A percentile compares a stretch with the other conserved stretches of the same genome.
These are phyloP conservation scores for Blastobotrys illinoisensis DNA, from an alignment of 1,139 yeast species.

Conservation along the genomic window DNA sequence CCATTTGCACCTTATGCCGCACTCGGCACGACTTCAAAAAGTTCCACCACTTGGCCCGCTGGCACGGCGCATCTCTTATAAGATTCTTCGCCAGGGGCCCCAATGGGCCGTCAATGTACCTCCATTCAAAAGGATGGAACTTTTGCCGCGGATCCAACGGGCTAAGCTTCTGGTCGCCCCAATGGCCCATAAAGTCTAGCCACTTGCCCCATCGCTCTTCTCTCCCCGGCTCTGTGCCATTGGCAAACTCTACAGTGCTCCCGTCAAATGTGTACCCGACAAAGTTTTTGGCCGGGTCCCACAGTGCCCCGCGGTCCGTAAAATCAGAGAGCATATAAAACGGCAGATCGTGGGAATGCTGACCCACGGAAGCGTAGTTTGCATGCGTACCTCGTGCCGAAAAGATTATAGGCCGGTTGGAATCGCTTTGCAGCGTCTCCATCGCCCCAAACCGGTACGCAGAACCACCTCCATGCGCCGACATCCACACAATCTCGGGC, in stretches of 20 bases:
- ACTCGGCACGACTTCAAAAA: conserved; percentile 69
- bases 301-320: conserved; percentile 88
- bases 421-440: conserved; percentile 53
- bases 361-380: conserved; percentile 92
- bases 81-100: conserved; percentile 85
- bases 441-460: conserved; percentile 73
- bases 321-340: conserved; percentile 86
- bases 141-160: conserved; percentile 70
- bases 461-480: conserved; percentile 97
- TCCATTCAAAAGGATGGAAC: conserved; percentile 86
- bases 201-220: conserved; percentile 68
- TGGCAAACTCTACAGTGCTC: conserved; percentile 35
- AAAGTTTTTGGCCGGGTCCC: conserved; percentile 86
- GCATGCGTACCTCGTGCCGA: conserved; percentile 97
- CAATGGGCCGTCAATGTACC: conserved; percentile 83
- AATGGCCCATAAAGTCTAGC: conserved; percentile 73
- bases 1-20: conserved; percentile 67
- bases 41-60: conserved; percentile 83
- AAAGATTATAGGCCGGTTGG: conserved; percentile 64
- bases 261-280: conserved; percentile 79
- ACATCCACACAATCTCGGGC: conserved; percentile 95
- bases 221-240: conserved; percentile 48
- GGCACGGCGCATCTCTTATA: conserved; percentile 65
- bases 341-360: conserved; percentile 92
- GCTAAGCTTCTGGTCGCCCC: conserved; percentile 81